Evolutionary conservation across 352 stramenopile genomes (phyloP), one percentile per base, ranked within the genome.

Genomic region (Phytophthora europaea): DNA sequence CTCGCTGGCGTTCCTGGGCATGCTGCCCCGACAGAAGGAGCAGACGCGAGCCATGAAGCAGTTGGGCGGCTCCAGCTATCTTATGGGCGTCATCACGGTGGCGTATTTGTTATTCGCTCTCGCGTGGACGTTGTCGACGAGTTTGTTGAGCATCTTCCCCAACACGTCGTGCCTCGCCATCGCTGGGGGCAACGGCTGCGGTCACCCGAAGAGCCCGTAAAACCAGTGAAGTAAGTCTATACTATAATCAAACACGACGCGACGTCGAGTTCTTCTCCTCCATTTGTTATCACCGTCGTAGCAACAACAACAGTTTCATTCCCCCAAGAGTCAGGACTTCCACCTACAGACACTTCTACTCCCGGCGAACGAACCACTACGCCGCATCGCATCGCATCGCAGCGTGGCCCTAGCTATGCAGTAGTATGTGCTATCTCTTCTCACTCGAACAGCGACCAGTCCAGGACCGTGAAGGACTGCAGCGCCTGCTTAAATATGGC

Each of bases 401-500:
- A n/a, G n/a, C n/a, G 6, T 12, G n/a, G 6, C n/a, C 18, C 47
- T 53, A 28, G n/a, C 47, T 28, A 23, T 23, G 47, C 8, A 53
- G 47, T 53, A 15, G n/a, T 26, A 28, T n/a, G 40, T 31, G 18
- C 18, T n/a, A 22, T 22, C 18, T 16, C 38, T 34, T 3, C 34
- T 82, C 57, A 89, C 34, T 70, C 43, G 50, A 89, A 89, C 26
- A 89, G 78, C 50, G 80, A 83, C 90, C 90, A 97, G 72, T 97
- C 83, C 65, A 85, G 61, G 20, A 97, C 83, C 12, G 61, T 55
- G 53, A 97, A 87, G 31, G 90, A 90, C 43, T 81, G 74, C 45
- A 94, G 60, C 15, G 84, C 86, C 26, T 93, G 81, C 70, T 89
- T 91, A 78, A 95, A 94, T 76, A 97, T 85, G 54, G 76, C 74